Conservation (phyloP, 1,139 yeast species). For the Entelexis sorbosivorans region DNA sequence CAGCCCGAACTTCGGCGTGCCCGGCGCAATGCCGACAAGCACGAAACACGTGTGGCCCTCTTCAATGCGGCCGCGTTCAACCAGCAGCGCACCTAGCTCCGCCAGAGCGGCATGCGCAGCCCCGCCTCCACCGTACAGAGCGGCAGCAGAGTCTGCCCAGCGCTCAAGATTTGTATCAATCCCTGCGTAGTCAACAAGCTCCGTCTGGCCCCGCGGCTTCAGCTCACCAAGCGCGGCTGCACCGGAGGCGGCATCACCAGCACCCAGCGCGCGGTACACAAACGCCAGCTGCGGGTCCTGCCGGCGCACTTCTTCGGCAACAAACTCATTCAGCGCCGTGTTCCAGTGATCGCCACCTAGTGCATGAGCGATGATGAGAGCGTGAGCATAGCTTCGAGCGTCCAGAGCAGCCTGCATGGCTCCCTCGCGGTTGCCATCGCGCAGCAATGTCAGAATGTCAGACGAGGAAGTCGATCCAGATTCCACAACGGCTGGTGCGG, state of each 20-base stretch:
- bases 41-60: slow-evolving; percentile 23
- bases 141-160: slow-evolving; percentile 31
- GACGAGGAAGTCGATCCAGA: neutral
- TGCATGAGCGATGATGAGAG: slow-evolving; percentile 58
- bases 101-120: slow-evolving; percentile 28
- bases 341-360: slow-evolving; percentile 54
- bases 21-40: slow-evolving; percentile 25
- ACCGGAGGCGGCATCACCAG: slow-evolving; percentile 37
- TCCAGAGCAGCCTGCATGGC: slow-evolving; percentile 57
- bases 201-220: slow-evolving; percentile 27
- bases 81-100: slow-evolving; percentile 29
- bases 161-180: slow-evolving; percentile 23
- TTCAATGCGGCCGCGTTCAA: slow-evolving; percentile 15
- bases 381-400: slow-evolving; percentile 66
- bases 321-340: slow-evolving; percentile 43
- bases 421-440: slow-evolving; percentile 52
- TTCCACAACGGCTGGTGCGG: neutral
- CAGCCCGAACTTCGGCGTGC: slow-evolving; percentile 23
- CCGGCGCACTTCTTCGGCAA: slow-evolving; percentile 35
- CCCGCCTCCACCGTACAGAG: slow-evolving; percentile 27
- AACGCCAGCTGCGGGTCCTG: slow-evolving; percentile 49
- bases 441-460: slow-evolving; percentile 34
- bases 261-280: slow-evolving; percentile 54
- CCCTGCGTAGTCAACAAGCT: slow-evolving; percentile 9
- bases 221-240: slow-evolving; percentile 36